Conservation (phyloP, 106 monocot species). For the Cymbidium sinense region DNA sequence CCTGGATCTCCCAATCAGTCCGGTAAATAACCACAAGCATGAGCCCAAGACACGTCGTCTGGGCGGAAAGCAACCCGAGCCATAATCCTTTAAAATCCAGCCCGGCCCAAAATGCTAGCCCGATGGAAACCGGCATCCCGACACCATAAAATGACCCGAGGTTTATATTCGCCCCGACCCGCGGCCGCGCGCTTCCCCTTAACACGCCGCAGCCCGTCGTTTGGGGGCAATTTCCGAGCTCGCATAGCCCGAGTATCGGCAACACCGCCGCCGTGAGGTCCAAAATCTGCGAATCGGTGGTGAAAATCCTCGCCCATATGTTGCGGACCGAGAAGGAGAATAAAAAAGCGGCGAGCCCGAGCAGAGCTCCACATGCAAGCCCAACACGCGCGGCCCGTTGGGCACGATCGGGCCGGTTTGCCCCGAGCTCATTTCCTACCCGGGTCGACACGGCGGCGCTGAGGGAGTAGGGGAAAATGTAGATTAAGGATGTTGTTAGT, state of each 20-base stretch:
- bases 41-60: constrained; percentile 21
- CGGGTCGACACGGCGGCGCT: constrained; percentile 48
- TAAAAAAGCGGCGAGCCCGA: constrained; percentile 27
- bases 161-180: constrained; percentile 28
- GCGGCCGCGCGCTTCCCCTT: constrained; percentile 38
- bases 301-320: constrained; percentile 50
- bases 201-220: constrained; percentile 41
- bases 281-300: constrained; percentile 23
- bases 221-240: constrained; percentile 53
- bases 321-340: constrained; percentile 40
- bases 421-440: constrained; percentile 59
- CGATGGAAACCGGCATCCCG: constrained; percentile 37
- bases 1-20: constrained; percentile 30
- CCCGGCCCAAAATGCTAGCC: constrained; percentile 23
- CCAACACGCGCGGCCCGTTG: constrained; percentile 30
- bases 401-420: constrained; percentile 35
- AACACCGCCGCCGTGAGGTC: constrained; percentile 33
- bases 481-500: constrained; percentile 49
- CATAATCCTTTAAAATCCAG: constrained; percentile 31
- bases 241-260: constrained; percentile 47
- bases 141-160: constrained; percentile 34
- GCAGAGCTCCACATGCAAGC: constrained; percentile 18
- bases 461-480: constrained; percentile 58
- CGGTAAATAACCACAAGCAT: constrained; percentile 26
- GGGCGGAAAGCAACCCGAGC: constrained; percentile 32